Base-by-base conservation (phyloP, 176 grass and related monocot species). In the Aechmea fasciata region DNA sequence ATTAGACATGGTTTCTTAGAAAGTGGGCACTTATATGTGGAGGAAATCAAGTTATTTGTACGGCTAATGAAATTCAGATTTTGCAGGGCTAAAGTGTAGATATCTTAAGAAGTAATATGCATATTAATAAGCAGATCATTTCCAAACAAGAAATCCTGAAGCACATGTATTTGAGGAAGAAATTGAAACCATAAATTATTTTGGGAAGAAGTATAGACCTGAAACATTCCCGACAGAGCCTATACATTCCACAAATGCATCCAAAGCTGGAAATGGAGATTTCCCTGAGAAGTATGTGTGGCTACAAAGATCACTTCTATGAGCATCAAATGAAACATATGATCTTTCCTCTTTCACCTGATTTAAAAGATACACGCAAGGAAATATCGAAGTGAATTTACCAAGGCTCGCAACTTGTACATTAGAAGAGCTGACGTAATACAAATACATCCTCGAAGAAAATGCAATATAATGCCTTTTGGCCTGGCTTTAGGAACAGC, bases 251-350 rank as follows among this genome's bases (percentile, higher is more conserved):
- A 92, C 81, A 81, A 96, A 96, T 50, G 49, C 77, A 73, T 96
- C 93, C 69, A 92, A 64, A 83, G 86, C 89, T 83, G 89, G 86
- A 85, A 92, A 96, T 20, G 93, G 93, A 62, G 89, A 96, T 87
- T 72, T 92, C 47, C 89, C 86, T 52, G 78, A 79, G 41, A 57
- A 84, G 59, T 74, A 79, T 67, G 75, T 77, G 33, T 41, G 33
- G 53, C 12, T 67, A 69, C 79, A 67, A 72, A 92, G 90, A 87
- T 96, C 77, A 19, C 74, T 92, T 57, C 61, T 81, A 69, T 92
- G 91, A 51, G 79, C 83, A 85, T 75, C 29, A 49, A 86, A 50
- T 50, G 48, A 15, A 66, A 71, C 50, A 66, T 71, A 84, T 14
- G 15, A 66, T 63, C 52, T 77, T 75, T 79, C 82, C 78, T 70